Percentiles rank a stretch among this genome's conserved stretches.
Conservation (phyloP, 305 asterid species). For the Fraxinus baroniana region DNA sequence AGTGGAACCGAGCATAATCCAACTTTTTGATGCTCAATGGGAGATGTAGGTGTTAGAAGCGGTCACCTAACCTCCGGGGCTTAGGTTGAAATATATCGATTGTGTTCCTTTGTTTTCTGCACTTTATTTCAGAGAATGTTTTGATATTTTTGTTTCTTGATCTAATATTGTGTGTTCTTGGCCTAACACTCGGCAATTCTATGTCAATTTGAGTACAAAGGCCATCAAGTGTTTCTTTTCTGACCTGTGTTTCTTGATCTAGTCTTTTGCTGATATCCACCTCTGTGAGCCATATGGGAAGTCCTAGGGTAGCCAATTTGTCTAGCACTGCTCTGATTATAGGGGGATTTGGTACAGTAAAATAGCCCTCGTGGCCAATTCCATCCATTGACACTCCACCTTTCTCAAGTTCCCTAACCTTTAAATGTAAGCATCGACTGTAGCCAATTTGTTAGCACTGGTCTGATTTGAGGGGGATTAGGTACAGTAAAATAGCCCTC, state of each 20-base stretch:
- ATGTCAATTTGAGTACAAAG: not conserved
- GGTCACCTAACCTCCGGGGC: too few species aligned
- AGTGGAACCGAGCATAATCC: too few species aligned
- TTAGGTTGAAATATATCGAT: too few species aligned
- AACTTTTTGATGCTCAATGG: too few species aligned
- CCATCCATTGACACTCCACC: constrained; percentile 38
- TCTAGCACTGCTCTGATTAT: constrained; percentile 34
- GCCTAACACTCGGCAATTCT: not conserved
- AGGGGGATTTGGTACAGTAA: constrained; percentile 35
- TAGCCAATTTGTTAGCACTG: constrained; percentile 24
- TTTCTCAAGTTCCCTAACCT: constrained; percentile 29
- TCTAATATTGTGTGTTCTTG: too few species aligned
- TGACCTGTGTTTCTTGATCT: constrained; percentile 34
- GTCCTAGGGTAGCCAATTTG: constrained; percentile 33
- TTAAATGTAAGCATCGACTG: constrained; percentile 33
- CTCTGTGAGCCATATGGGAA: constrained; percentile 52
- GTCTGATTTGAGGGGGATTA: constrained; percentile 39
- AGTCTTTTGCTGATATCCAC: constrained; percentile 33
- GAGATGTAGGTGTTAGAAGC: too few species aligned
- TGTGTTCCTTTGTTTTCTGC: too few species aligned
- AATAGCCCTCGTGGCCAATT: constrained; percentile 44
- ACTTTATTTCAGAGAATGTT: too few species aligned
- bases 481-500: constrained; percentile 39
- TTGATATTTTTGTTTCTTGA: too few species aligned
- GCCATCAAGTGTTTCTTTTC: not conserved